These are phyloP conservation scores for Chalciporus piperatoides DNA, from an alignment of 1,284 basidiomycete species.

Conservation along the genomic window DNA sequence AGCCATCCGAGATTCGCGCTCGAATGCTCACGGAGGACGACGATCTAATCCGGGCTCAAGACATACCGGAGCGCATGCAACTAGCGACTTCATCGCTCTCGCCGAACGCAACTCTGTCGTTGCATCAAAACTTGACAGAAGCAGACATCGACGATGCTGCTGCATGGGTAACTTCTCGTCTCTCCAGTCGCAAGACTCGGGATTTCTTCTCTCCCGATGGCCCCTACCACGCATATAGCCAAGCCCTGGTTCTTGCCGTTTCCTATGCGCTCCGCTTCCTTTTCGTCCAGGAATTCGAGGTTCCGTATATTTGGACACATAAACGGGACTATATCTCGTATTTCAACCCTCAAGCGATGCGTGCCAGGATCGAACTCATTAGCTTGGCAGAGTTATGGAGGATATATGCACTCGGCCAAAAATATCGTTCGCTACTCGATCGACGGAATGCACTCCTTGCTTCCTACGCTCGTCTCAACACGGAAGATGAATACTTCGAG, in stretches of 20 bases:
- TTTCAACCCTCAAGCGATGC: constrained; percentile 61
- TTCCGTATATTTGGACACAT: constrained; percentile 94
- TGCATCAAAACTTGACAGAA: constrained; percentile 63
- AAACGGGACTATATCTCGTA: constrained; percentile 87
- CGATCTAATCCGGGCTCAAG: constrained; percentile 85
- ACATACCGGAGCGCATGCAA: constrained; percentile 97
- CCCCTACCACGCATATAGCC: constrained; percentile 55
- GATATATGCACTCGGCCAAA: constrained; percentile 81
- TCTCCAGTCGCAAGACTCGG: constrained; percentile 76
- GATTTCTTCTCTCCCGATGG: constrained; percentile 71
- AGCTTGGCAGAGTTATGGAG: constrained; percentile 82
- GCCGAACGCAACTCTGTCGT: constrained; percentile 59
- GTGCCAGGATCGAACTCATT: constrained; percentile 63
- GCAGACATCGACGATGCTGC: constrained; percentile 80
- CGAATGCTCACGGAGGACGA: constrained; percentile 93
- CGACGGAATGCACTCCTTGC: constrained; percentile 61
- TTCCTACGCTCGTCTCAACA: constrained; percentile 62
- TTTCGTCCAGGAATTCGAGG: constrained; percentile 87
- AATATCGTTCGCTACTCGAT: constrained; percentile 81
- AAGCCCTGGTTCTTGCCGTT: constrained; percentile 77
- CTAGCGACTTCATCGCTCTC: constrained; percentile 85
- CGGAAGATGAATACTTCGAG: constrained; percentile 71
- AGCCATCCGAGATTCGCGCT: constrained; percentile 93
- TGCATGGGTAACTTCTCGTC: constrained; percentile 83
- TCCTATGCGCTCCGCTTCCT: constrained; percentile 79